These are phyloP conservation scores for Gypsophila paniculata DNA, from an alignment of 179 eudicot genomes.

Conservation along the genomic window DNA sequence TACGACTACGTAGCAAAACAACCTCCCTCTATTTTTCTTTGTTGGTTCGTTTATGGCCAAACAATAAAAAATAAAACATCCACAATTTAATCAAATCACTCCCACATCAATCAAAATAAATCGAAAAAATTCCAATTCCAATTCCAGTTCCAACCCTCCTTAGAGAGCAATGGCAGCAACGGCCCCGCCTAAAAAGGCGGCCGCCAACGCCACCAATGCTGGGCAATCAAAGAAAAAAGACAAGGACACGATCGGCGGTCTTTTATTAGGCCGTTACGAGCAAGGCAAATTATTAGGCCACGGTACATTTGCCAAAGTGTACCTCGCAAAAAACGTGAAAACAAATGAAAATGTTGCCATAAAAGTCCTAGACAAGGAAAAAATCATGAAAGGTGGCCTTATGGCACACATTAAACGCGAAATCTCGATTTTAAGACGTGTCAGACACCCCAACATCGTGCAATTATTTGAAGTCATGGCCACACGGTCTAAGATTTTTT, in stretches of 20 bases:
- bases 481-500: constrained; percentile 35
- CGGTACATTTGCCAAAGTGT: constrained; percentile 41
- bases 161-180: constrained; percentile 23
- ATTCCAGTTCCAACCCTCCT: neutral
- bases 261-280: constrained; percentile 36
- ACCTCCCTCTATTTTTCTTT: neutral
- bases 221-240: constrained; percentile 7
- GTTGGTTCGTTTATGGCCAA: neutral
- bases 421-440: constrained; percentile 37
- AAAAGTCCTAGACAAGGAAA: constrained; percentile 36
- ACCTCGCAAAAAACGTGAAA: constrained; percentile 27
- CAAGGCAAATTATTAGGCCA: constrained; percentile 34
- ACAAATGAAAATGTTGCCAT: constrained; percentile 33
- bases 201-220: neutral
- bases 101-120: too few species aligned
- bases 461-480: constrained; percentile 40
- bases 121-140: neutral
- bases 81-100: neutral
- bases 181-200: neutral
- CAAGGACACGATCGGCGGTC: constrained; percentile 8
- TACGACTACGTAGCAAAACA: neutral
- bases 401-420: constrained; percentile 41
- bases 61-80: neutral
- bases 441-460: constrained; percentile 40
- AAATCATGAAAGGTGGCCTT: constrained; percentile 33